Evolutionary conservation across 2,329 filamentous ascomycete species (phyloP).

Genomic region (Lecanicillium sp.): DNA sequence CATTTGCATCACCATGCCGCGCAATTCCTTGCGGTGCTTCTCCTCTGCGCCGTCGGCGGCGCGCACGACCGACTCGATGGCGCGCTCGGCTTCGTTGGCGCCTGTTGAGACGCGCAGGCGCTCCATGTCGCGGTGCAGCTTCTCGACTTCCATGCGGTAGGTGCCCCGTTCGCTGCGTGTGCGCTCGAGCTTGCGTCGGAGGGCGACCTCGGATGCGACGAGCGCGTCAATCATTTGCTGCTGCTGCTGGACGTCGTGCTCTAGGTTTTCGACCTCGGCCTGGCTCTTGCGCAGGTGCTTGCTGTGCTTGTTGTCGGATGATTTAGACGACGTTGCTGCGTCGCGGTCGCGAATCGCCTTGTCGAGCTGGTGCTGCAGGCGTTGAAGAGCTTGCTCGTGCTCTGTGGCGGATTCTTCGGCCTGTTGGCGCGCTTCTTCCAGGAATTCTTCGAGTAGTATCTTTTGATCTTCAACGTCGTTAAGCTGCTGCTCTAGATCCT

Average conservation of each 20-base stretch:
- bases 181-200: slow-evolving; percentile 61
- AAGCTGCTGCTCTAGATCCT: slow-evolving; percentile 46
- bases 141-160: slow-evolving; percentile 45
- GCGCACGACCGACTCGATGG: slow-evolving; percentile 51
- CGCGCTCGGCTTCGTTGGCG: slow-evolving; percentile 29
- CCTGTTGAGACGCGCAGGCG: slow-evolving; percentile 20
- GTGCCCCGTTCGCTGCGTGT: slow-evolving; percentile 56
- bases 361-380: slow-evolving; percentile 40
- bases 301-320: slow-evolving; percentile 43
- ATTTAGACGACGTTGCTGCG: slow-evolving; percentile 19
- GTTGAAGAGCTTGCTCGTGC: slow-evolving; percentile 34
- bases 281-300: slow-evolving; percentile 55
- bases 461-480: slow-evolving; percentile 52
- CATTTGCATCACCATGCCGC: slow-evolving; percentile 81
- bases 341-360: slow-evolving; percentile 40
- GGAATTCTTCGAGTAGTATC: slow-evolving; percentile 47
- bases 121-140: slow-evolving; percentile 39
- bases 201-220: slow-evolving; percentile 45
- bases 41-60: slow-evolving; percentile 55
- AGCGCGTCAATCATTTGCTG: slow-evolving; percentile 55
- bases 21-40: slow-evolving; percentile 65
- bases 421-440: slow-evolving; percentile 45
- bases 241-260: slow-evolving; percentile 62
- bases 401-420: slow-evolving; percentile 37
- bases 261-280: slow-evolving; percentile 58